Percentiles rank a stretch among this genome's conserved stretches.
These are phyloP conservation scores for Beauveria medogensis DNA, from an alignment of 2,329 filamentous ascomycete genomes.

Conservation along the genomic window DNA sequence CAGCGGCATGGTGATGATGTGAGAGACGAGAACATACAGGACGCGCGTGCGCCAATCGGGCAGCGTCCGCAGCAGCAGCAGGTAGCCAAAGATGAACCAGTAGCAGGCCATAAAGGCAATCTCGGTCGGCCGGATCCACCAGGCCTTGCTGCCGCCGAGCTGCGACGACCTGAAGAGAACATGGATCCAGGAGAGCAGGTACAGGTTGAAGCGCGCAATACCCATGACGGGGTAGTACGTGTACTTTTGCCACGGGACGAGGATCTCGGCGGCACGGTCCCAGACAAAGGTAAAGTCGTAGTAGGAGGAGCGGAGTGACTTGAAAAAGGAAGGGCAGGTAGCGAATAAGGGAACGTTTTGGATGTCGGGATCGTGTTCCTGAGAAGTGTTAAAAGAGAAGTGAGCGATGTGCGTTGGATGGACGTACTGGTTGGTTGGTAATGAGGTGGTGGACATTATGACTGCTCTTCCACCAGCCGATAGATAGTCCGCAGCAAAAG, in stretches of 20 bases:
- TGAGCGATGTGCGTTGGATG: neutral
- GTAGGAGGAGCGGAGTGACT: slow-evolving; percentile 54
- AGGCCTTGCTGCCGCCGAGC: slow-evolving; percentile 48
- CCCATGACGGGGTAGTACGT: slow-evolving; percentile 62
- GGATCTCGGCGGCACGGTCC: slow-evolving; percentile 50
- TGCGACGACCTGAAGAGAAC: slow-evolving; percentile 49
- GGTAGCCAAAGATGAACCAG: slow-evolving; percentile 62
- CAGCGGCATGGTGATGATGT: slow-evolving; percentile 58
- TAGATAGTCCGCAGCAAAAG: slow-evolving; percentile 57
- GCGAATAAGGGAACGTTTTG: slow-evolving; percentile 65
- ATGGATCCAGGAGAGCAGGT: slow-evolving; percentile 58
- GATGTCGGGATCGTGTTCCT: slow-evolving; percentile 51
- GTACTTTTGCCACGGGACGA: slow-evolving; percentile 55
- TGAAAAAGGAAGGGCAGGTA: slow-evolving; percentile 57
- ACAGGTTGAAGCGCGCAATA: slow-evolving; percentile 65
- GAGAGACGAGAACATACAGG: slow-evolving; percentile 54
- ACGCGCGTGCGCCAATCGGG: slow-evolving; percentile 51
- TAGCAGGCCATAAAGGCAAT: slow-evolving; percentile 55
- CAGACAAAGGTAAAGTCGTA: slow-evolving; percentile 58
- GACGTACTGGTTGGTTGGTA: slow-evolving; percentile 50
- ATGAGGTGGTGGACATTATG: slow-evolving; percentile 62
- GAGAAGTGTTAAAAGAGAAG: slow-evolving; percentile 12
- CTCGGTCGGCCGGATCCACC: slow-evolving; percentile 62
- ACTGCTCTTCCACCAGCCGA: slow-evolving; percentile 63
- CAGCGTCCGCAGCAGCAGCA: slow-evolving; percentile 51